Evolutionary conservation across 495 filamentous ascomycete genomes (phyloP), one percentile per base, ranked within the genome.

Genomic region (Hypoxylon trugodes): DNA sequence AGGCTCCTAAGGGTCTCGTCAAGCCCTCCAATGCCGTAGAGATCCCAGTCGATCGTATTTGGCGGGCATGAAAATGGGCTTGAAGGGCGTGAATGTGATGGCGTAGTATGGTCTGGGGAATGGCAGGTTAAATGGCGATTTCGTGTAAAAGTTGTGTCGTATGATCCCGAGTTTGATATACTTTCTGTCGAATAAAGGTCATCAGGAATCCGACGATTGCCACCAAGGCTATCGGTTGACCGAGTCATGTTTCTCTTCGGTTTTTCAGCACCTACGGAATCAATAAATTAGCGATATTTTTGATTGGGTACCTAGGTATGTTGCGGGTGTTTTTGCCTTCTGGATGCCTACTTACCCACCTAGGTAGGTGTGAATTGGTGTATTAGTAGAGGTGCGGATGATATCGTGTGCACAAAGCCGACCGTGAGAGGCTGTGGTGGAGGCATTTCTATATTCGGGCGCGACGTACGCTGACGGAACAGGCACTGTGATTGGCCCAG

Each of bases 61-160:
- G 22, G 12, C n/a, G 25, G 22, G 16, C 24, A 46, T 28, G 3
- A 18, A 3, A 28, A 12, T 5, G 42, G 42, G 10, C 12, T 46
- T 16, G 42, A 16, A 6, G 42, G 42, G 9, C 42, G 42, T 7
- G 42, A 46, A 15, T 46, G 21, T 8, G 22, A 46, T 6, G 42
- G 42, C 6, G 42, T 46, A n/a, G 42, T 46, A 28, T 28, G 42
- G n/a, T 24, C 25, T 7, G 42, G 42, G n/a, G 42, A 28, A 46
- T 26, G 42, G 9, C 21, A 46, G 28, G 21, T 7, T 28, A 26
- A 15, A 18, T 26, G 21, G 12, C 6, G n/a, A 18, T 38, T 28
- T 6, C 9, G 42, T 16, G 42, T 26, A 24, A 46, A 46, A 3
- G 9, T 28, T 13, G 42, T 28, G 8, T 46, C 42, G 16, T 16